phyloP scores from a whole-genome alignment of 2,329 filamentous ascomycete genomes.

The Arthrobotrys musiformis region DNA sequence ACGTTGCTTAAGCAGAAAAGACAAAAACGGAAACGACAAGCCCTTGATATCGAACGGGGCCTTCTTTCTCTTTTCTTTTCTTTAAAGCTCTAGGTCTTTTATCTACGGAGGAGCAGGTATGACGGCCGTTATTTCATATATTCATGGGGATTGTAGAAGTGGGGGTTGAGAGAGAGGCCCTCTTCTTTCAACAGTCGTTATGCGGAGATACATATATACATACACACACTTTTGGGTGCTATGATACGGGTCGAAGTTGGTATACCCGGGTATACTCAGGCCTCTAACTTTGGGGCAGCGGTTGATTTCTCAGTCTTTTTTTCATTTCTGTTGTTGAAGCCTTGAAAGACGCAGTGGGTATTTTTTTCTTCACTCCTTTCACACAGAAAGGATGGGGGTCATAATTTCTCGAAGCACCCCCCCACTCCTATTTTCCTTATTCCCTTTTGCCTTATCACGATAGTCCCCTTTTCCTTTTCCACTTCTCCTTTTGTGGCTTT shows the following conservation, averaged over 20 bases:
- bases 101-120: not conserved
- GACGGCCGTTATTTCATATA: not conserved
- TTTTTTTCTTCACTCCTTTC: not conserved
- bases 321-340: not conserved
- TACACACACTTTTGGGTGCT: not conserved
- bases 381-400: not conserved
- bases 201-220: not conserved
- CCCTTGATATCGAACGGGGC: too few relatives aligned
- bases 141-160: not conserved
- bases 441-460: not conserved
- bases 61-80: too few relatives aligned
- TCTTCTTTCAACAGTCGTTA: not conserved
- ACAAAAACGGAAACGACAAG: not conserved
- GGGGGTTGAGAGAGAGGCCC: not conserved
- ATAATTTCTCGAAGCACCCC: not conserved
- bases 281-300: too few relatives aligned
- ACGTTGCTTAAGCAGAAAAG: slow-evolving; percentile 65
- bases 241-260: not conserved
- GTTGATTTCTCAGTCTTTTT: too few relatives aligned
- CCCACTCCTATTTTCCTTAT: not conserved
- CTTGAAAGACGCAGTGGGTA: not conserved
- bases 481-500: not conserved
- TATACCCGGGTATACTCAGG: not conserved
- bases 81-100: too few relatives aligned
- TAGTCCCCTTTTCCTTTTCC: not conserved